Percentiles rank a stretch among this genome's conserved stretches.
Conservation (phyloP, 2,329 filamentous ascomycete genomes). For the Aureobasidium leucospermi region DNA sequence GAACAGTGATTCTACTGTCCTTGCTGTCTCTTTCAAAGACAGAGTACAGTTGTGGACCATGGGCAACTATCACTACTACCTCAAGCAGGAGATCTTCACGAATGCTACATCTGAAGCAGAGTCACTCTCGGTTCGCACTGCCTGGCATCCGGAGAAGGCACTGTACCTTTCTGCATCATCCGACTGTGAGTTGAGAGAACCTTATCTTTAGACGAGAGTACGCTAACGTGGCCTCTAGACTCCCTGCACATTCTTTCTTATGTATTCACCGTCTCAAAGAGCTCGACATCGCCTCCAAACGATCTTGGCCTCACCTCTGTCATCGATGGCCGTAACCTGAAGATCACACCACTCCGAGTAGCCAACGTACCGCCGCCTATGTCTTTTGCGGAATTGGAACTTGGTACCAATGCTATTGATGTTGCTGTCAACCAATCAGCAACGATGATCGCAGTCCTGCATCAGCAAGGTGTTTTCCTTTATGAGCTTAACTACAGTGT, state of each 20-base stretch:
- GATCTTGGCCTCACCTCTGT: slow-evolving; percentile 77
- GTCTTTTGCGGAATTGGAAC: slow-evolving; percentile 66
- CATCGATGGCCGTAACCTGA: slow-evolving; percentile 73
- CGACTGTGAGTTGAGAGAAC: neutral
- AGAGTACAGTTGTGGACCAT: slow-evolving; percentile 91
- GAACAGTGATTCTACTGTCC: slow-evolving; percentile 87
- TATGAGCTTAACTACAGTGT: slow-evolving; percentile 61
- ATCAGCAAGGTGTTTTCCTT: slow-evolving; percentile 57
- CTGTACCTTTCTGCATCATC: slow-evolving; percentile 32
- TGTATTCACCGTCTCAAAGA: slow-evolving; percentile 59
- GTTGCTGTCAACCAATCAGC: slow-evolving; percentile 63
- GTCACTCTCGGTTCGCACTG: slow-evolving; percentile 19
- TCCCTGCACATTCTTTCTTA: slow-evolving; percentile 47
- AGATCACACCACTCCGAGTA: slow-evolving; percentile 75
- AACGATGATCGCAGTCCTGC: slow-evolving; percentile 63
- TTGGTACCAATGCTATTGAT: slow-evolving; percentile 61
- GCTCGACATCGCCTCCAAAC: slow-evolving; percentile 61
- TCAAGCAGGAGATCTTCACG: slow-evolving; percentile 74
- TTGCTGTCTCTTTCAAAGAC: slow-evolving; percentile 70
- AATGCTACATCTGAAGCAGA: neutral
- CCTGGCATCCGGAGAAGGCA: slow-evolving; percentile 82
- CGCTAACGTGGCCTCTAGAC: neutral
- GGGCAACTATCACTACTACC: slow-evolving; percentile 96
- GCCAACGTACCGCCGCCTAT: slow-evolving; percentile 91
- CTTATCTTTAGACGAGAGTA: no score